Conservation (phyloP, 768 basidiomycete species). For the Infundibulicybe gibba region DNA sequence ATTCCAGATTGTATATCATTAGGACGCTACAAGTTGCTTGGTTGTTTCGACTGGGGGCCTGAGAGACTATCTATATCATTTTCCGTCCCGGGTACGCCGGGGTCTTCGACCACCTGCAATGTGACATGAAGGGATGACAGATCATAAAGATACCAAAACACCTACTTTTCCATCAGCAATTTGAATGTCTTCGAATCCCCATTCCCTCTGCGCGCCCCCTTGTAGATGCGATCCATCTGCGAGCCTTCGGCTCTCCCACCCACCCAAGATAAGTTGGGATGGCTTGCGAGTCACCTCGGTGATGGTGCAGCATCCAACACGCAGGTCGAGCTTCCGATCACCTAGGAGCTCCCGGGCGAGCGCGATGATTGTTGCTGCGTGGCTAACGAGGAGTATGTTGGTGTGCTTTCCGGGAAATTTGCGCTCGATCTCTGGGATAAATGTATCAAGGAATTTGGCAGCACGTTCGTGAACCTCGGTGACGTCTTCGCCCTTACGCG, state of each 20-base stretch:
- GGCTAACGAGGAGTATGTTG: slow-evolving; percentile 61
- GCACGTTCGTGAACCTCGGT: slow-evolving; percentile 58
- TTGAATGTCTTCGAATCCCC: slow-evolving; percentile 78
- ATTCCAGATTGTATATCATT: too few relatives aligned
- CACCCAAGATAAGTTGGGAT: slow-evolving; percentile 25
- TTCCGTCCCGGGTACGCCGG: slow-evolving; percentile 68
- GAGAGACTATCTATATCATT: slow-evolving; percentile 51
- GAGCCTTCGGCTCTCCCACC: slow-evolving; percentile 43
- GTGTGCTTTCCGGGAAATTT: slow-evolving; percentile 38
- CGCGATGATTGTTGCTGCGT: slow-evolving; percentile 73
- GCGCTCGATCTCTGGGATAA: slow-evolving; percentile 49
- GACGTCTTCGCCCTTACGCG: slow-evolving; percentile 72
- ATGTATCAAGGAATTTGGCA: slow-evolving; percentile 43
- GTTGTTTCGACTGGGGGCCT: slow-evolving; percentile 21
- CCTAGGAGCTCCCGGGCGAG: slow-evolving; percentile 58
- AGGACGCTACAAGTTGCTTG: too few relatives aligned
- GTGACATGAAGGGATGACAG: not conserved
- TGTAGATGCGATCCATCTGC: slow-evolving; percentile 58
- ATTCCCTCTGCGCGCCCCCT: slow-evolving; percentile 60
- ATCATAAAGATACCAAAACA: not conserved
- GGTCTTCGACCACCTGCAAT: slow-evolving; percentile 63
- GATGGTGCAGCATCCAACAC: slow-evolving; percentile 76
- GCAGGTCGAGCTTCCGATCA: slow-evolving; percentile 45
- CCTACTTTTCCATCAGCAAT: slow-evolving; percentile 57
- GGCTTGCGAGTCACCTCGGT: slow-evolving; percentile 45